A percentile compares a stretch with the other conserved stretches of the same genome.
Conservation (phyloP, 2,329 filamentous ascomycete genomes). For the Fusarium gaditjirri region DNA sequence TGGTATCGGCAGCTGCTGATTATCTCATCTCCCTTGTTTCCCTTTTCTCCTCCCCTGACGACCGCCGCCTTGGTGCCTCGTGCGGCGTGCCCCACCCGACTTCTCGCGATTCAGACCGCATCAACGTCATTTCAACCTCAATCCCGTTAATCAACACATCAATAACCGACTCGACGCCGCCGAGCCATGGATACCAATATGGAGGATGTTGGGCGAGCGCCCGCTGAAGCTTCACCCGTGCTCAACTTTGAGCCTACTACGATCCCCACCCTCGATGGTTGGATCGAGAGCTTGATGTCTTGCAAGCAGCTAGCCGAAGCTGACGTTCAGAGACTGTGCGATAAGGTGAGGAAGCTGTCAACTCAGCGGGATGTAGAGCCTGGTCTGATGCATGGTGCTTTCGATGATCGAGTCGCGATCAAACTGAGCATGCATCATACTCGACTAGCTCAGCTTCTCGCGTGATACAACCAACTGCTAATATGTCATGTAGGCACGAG, state of each 20-base stretch:
- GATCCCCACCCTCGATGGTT: conserved; percentile 93
- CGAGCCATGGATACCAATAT: conserved; percentile 92
- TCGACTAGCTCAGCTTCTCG: conserved; percentile 39
- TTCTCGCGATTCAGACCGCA: conserved; percentile 46
- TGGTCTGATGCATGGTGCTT: background rate
- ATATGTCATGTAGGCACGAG: conserved; percentile 75
- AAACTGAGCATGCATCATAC: conserved; percentile 17
- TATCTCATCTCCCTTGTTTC: conserved; percentile 22
- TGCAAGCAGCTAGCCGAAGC: conserved; percentile 98
- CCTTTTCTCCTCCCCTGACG: conserved; percentile 38
- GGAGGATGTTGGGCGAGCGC: conserved; percentile 94
- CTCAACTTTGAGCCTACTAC: conserved; percentile 80
- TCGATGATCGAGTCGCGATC: background rate
- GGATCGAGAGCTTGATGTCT: conserved; percentile 98
- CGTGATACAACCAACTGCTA: conserved; percentile 49
- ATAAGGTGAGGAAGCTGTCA: conserved; percentile 74
- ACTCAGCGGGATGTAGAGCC: background rate
- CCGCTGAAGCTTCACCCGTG: conserved; percentile 79
- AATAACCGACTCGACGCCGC: conserved; percentile 6
- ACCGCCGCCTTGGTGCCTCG: conserved; percentile 43
- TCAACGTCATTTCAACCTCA: conserved; percentile 43
- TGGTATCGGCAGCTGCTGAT: conserved; percentile 36
- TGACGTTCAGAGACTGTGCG: conserved; percentile 96
- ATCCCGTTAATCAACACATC: conserved; percentile 27
- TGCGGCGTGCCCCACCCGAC: conserved; percentile 42